phyloP scores from a whole-genome alignment of 2,329 filamentous ascomycete genomes.

The Aspergillus fumigatus region DNA sequence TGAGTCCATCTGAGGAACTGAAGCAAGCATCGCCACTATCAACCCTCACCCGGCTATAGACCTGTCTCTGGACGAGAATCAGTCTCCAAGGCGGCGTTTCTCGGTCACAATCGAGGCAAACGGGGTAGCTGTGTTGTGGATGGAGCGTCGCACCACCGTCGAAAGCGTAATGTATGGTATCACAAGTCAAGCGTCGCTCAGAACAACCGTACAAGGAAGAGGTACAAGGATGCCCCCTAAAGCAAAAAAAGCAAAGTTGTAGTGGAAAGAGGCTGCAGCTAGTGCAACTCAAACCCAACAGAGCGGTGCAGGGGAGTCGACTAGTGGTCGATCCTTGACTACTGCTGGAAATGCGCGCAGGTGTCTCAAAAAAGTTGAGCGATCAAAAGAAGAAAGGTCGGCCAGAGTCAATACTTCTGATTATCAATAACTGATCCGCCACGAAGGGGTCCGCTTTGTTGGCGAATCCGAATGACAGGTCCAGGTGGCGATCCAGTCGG shows the following conservation, averaged over 20 bases:
- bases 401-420: not conserved
- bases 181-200: constrained; percentile 36
- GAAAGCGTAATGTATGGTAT: constrained; percentile 30
- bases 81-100: constrained; percentile 7
- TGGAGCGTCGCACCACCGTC: constrained; percentile 28
- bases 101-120: constrained; percentile 13
- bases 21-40: constrained; percentile 32
- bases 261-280: constrained; percentile 20
- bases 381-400: constrained; percentile 6
- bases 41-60: not conserved
- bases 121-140: constrained; percentile 11
- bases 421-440: constrained; percentile 9
- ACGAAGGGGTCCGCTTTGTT: constrained; percentile 4
- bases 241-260: constrained; percentile 16
- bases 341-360: constrained; percentile 2
- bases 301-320: constrained; percentile 11
- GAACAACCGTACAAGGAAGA: constrained; percentile 21
- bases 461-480: constrained; percentile 5
- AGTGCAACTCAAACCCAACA: constrained; percentile 16
- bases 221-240: constrained; percentile 9
- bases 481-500: constrained; percentile 13
- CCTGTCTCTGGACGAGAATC: constrained; percentile 2
- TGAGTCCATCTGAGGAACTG: constrained; percentile 35
- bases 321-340: constrained; percentile 13
- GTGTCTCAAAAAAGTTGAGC: constrained; percentile 7